Conservation (phyloP, 148 eudicot species). For the Vaccinium macrocarpon region DNA sequence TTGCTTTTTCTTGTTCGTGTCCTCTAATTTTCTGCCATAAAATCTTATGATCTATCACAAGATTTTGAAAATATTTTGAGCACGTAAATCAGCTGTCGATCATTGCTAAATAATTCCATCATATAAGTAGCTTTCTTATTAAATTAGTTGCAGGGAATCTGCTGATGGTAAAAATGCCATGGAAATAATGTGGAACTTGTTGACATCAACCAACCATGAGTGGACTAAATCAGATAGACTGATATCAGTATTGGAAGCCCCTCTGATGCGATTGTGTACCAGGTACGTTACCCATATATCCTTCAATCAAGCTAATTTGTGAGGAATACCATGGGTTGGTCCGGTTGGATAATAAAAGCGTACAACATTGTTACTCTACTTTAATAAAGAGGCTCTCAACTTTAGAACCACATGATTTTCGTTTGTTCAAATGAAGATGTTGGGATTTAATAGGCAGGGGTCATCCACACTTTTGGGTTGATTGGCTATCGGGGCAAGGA, state of each 20-base stretch:
- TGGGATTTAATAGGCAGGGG: not conserved
- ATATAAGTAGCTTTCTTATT: not conserved
- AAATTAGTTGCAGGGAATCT: constrained; percentile 41
- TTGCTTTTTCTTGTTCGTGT: not conserved
- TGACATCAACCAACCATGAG: constrained; percentile 48
- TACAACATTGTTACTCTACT: not conserved
- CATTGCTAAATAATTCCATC: not conserved
- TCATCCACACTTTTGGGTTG: constrained; percentile 4
- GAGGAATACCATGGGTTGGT: not conserved
- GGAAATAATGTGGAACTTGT: constrained; percentile 63
- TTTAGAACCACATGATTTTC: constrained; percentile 9
- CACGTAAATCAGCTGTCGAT: not conserved
- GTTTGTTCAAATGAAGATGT: not conserved
- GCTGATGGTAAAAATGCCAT: constrained; percentile 49
- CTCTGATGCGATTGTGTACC: constrained; percentile 82
- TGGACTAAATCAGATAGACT: constrained; percentile 63
- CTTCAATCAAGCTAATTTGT: not conserved
- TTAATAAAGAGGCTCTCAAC: not conserved
- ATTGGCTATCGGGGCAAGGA: not conserved
- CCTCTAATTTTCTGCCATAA: not conserved
- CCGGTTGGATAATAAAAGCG: not conserved
- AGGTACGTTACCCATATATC: constrained; percentile 41
- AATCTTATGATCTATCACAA: not conserved
- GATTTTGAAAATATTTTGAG: not conserved
- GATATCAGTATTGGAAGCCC: constrained; percentile 42